phyloP scores from a whole-genome alignment of 306 rosid species.

The Trichosanthes truncata region DNA sequence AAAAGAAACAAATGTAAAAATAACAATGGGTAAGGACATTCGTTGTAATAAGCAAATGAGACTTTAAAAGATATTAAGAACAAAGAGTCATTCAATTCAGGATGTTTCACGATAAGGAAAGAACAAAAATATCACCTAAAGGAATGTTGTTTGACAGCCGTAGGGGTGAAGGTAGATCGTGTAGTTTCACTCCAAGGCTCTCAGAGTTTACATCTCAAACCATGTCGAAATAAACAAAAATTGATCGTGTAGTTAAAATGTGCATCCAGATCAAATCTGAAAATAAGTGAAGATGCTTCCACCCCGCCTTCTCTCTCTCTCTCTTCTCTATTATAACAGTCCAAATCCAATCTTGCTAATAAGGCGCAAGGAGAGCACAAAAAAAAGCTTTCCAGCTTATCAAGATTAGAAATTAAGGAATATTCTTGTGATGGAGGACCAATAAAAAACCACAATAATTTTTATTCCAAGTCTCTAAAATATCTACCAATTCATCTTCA shows the following conservation, averaged over 20 bases:
- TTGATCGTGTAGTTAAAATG: not conserved
- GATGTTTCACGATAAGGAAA: not conserved
- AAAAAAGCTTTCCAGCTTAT: not conserved
- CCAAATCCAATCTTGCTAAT: not conserved
- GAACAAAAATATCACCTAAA: not conserved
- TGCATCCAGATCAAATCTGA: not conserved
- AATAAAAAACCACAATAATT: not conserved
- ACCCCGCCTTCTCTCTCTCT: not conserved
- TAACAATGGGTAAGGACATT: not conserved
- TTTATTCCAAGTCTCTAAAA: not conserved
- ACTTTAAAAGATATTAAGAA: not conserved
- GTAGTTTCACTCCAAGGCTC: not conserved
- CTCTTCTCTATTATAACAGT: not conserved
- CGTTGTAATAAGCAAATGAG: not conserved
- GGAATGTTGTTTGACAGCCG: not conserved
- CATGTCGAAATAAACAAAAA: not conserved
- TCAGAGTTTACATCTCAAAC: not conserved
- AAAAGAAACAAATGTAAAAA: constrained; percentile 1
- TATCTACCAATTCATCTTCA: not conserved
- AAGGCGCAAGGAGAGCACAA: too few relatives aligned
- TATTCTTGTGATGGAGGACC: not conserved
- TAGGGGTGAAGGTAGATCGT: not conserved
- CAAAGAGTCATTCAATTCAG: not conserved
- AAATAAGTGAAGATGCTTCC: not conserved
- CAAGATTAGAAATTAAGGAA: not conserved